Percentiles rank a stretch among this genome's conserved stretches.
Conservation (phyloP, 441 rosid species). For the Brassica hybrid region DNA sequence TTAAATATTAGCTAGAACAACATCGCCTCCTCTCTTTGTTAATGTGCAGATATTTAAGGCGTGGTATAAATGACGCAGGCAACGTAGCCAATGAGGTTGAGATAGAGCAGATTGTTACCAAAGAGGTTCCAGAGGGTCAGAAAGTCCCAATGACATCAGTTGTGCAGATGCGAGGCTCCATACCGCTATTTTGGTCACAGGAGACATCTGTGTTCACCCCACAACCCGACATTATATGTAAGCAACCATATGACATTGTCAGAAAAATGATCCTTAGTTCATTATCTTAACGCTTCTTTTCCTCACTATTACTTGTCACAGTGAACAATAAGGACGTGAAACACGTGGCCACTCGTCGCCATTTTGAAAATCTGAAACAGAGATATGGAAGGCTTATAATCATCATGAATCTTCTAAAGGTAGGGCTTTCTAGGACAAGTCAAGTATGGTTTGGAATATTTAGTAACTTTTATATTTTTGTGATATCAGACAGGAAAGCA, state of each 20-base stretch:
- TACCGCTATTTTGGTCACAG: conserved; percentile 83
- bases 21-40: conserved; percentile 23
- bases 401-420: conserved; percentile 74
- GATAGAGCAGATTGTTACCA: conserved; percentile 80
- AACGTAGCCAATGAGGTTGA: conserved; percentile 89
- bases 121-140: conserved; percentile 59
- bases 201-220: conserved; percentile 70
- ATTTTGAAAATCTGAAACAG: conserved; percentile 66
- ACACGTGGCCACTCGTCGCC: conserved; percentile 66
- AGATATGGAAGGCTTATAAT: conserved; percentile 75
- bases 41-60: conserved; percentile 63
- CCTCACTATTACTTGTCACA: conserved; percentile 34
- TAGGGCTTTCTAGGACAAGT: conserved; percentile 33
- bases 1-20: neutral
- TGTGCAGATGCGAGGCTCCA: conserved; percentile 78
- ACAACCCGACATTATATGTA: conserved; percentile 73
- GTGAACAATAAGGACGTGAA: conserved; percentile 62
- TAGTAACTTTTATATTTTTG: no score
- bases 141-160: conserved; percentile 61
- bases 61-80: conserved; percentile 74
- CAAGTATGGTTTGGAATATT: neutral
- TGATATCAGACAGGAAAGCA: conserved; percentile 53
- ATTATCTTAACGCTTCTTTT: conserved; percentile 17
- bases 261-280: conserved; percentile 5
- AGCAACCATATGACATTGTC: conserved; percentile 9